These are phyloP conservation scores for Podaxis sp. DNA, from an alignment of 768 basidiomycete species.

Conservation along the genomic window DNA sequence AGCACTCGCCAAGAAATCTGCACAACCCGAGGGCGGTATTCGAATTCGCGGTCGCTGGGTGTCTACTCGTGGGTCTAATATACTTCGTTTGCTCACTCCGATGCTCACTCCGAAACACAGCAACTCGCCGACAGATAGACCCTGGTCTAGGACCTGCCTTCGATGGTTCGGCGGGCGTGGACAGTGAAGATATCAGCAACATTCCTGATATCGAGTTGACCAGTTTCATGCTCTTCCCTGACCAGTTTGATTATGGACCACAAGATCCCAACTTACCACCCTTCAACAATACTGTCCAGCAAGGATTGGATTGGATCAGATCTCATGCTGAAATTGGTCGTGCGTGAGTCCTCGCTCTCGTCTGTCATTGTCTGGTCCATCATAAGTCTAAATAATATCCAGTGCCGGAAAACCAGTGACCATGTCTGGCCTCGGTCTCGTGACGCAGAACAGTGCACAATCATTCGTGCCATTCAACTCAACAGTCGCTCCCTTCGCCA, in stretches of 20 bases:
- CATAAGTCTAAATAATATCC: slow-evolving; percentile 4
- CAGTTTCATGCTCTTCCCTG: slow-evolving; percentile 67
- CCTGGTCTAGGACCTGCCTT: slow-evolving; percentile 46
- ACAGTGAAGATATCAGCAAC: slow-evolving; percentile 60
- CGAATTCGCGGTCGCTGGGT: slow-evolving; percentile 61
- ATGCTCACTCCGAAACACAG: slow-evolving; percentile 25
- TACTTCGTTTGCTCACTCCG: not conserved
- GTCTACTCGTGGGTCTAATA: slow-evolving; percentile 41
- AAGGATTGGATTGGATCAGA: slow-evolving; percentile 55
- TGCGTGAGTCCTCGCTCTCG: slow-evolving; percentile 33
- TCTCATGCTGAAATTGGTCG: slow-evolving; percentile 41
- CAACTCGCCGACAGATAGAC: slow-evolving; percentile 46
- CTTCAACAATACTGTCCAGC: slow-evolving; percentile 51
- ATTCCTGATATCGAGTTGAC: slow-evolving; percentile 57
- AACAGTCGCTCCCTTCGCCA: slow-evolving; percentile 39
- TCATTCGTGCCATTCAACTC: slow-evolving; percentile 64
- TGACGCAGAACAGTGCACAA: slow-evolving; percentile 51
- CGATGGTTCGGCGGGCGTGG: slow-evolving; percentile 65
- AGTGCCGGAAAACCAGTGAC: slow-evolving; percentile 57
- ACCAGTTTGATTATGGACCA: slow-evolving; percentile 55
- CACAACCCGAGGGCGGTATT: slow-evolving; percentile 36
- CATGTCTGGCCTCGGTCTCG: slow-evolving; percentile 59
- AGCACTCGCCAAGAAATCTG: slow-evolving; percentile 2
- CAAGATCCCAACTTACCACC: slow-evolving; percentile 46
- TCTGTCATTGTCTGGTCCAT: not conserved